phyloP scores from a whole-genome alignment of 441 rosid species.

The California macrophylla region DNA sequence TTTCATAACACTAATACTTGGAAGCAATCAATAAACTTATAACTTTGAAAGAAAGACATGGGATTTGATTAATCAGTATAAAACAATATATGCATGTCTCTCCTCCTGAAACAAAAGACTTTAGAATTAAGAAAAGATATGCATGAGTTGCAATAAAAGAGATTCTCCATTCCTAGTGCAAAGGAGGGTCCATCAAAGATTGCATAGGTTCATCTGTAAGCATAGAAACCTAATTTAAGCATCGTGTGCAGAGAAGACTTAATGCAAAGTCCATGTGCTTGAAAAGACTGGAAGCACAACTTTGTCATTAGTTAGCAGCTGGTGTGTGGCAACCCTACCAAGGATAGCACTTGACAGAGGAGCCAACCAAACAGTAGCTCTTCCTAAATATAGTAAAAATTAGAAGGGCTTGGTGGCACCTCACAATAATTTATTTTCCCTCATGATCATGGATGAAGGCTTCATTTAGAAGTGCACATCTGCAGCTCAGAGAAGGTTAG shows the following conservation, averaged over 20 bases:
- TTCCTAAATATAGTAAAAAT: constrained; percentile 10
- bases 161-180: neutral
- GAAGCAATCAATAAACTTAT: too few relatives aligned
- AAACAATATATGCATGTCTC: neutral
- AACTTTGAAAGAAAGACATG: too few relatives aligned
- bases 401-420: constrained; percentile 6
- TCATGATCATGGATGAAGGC: constrained; percentile 14
- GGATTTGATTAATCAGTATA: neutral
- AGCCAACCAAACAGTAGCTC: constrained; percentile 18
- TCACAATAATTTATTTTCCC: constrained; percentile 10
- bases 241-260: constrained; percentile 18
- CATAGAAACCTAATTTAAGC: constrained; percentile 14
- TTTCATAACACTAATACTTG: too few relatives aligned
- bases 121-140: neutral
- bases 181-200: neutral
- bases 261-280: constrained; percentile 20
- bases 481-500: neutral
- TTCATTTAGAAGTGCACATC: constrained; percentile 10
- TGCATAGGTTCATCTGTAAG: constrained; percentile 9
- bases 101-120: neutral
- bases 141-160: neutral
- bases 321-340: constrained; percentile 25
- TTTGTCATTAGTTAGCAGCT: constrained; percentile 14
- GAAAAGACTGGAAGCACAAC: constrained; percentile 24
- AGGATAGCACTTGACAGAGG: constrained; percentile 12